Evolutionary conservation across 306 rosid genomes (phyloP).

Genomic region (Glycyrrhiza uralensis): DNA sequence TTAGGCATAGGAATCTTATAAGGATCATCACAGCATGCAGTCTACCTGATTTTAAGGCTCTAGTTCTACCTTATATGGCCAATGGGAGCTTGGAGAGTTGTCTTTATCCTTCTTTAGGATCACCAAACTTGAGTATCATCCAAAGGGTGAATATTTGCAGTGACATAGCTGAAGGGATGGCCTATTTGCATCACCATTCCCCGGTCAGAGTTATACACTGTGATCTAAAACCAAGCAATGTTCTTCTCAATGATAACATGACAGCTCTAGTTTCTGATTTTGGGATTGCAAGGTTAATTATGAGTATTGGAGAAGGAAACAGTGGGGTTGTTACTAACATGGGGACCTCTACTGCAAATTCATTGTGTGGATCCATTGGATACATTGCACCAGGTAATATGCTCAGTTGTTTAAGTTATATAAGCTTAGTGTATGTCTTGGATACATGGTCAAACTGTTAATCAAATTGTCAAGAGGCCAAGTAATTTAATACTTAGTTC

Average conservation of each 20-base stretch:
- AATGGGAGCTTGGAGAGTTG: conserved; percentile 68
- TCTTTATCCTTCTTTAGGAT: conserved; percentile 49
- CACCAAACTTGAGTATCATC: conserved; percentile 52
- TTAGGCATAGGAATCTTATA: conserved; percentile 68
- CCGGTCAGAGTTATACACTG: conserved; percentile 70
- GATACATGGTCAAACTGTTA: background rate
- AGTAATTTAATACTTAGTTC: background rate
- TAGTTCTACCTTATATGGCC: conserved; percentile 71
- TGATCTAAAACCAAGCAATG: conserved; percentile 68
- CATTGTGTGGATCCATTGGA: conserved; percentile 60
- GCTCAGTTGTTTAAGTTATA: no score
- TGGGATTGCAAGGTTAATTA: conserved; percentile 58
- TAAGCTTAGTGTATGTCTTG: no score
- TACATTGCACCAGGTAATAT: conserved; percentile 70
- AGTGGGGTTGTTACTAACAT: conserved; percentile 44
- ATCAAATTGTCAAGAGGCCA: background rate
- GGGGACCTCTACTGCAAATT: conserved; percentile 59
- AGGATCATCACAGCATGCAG: conserved; percentile 77
- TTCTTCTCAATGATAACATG: conserved; percentile 72
- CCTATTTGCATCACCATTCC: conserved; percentile 75
- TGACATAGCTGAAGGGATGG: conserved; percentile 80
- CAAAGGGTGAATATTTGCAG: conserved; percentile 74
- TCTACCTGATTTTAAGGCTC: conserved; percentile 71
- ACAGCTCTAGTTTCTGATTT: conserved; percentile 78
- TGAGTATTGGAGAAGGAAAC: conserved; percentile 49